These are phyloP conservation scores for Candida ulmi DNA, from an alignment of 805 yeast species.

Conservation along the genomic window DNA sequence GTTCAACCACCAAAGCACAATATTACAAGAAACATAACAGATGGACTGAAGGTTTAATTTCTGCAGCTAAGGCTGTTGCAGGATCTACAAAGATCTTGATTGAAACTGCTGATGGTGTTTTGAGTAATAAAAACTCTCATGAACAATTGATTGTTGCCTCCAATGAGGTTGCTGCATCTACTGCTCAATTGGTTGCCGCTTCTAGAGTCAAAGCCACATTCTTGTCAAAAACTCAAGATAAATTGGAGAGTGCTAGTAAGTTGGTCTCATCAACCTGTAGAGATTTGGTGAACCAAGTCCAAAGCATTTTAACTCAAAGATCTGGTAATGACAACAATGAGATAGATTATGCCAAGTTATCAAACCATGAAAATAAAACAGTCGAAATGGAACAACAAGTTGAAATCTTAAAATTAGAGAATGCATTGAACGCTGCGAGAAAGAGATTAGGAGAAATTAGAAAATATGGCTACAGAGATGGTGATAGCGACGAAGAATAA, in stretches of 20 bases:
- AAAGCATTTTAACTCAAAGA: slow-evolving; percentile 42
- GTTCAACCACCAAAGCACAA: slow-evolving; percentile 59
- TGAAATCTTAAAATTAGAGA: slow-evolving; percentile 77
- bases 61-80: slow-evolving; percentile 86
- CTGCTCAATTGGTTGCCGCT: slow-evolving; percentile 89
- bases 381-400: slow-evolving; percentile 92
- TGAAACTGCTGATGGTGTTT: slow-evolving; percentile 80
- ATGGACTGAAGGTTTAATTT: slow-evolving; percentile 91
- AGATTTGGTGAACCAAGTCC: slow-evolving; percentile 64
- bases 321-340: slow-evolving; percentile 29
- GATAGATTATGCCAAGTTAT: slow-evolving; percentile 60
- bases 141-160: slow-evolving; percentile 88
- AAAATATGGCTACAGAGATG: slow-evolving; percentile 66
- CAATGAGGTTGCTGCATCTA: slow-evolving; percentile 86
- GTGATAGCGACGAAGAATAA: slow-evolving; percentile 49
- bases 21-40: slow-evolving; percentile 83
- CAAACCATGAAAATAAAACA: slow-evolving; percentile 78
- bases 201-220: slow-evolving; percentile 79
- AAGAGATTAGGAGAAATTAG: slow-evolving; percentile 82
- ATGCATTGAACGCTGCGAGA: slow-evolving; percentile 63
- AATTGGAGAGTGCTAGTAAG: slow-evolving; percentile 62
- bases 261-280: slow-evolving; percentile 75
- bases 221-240: slow-evolving; percentile 71
- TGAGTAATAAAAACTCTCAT: slow-evolving; percentile 55
- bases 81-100: slow-evolving; percentile 76